Conservation (phyloP, 177 flowering plant genomes). For the Vitis hybrid region DNA sequence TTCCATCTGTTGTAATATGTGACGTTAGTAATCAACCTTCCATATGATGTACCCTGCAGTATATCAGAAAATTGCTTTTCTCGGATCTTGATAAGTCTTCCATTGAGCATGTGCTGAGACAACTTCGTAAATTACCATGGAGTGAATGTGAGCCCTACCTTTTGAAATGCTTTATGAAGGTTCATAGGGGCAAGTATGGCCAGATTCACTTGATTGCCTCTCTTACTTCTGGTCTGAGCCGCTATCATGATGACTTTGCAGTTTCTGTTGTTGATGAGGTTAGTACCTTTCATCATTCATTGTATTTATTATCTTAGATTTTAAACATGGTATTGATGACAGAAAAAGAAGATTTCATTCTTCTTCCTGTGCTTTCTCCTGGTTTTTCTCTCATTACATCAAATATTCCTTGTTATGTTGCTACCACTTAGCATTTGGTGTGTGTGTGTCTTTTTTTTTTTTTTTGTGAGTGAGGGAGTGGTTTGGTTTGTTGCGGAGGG, state of each 20-base stretch:
- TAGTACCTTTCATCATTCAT: slow-evolving; percentile 7
- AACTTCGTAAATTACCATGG: slow-evolving; percentile 97
- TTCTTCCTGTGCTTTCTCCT: no score
- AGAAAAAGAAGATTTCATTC: no score
- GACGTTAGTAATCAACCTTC: slow-evolving; percentile 1
- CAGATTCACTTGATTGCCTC: slow-evolving; percentile 97
- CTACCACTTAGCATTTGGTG: no score
- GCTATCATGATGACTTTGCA: slow-evolving; percentile 96
- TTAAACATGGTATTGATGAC: no score
- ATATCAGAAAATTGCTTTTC: slow-evolving; percentile 85
- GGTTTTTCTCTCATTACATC: no score
- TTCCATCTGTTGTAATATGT: not conserved
- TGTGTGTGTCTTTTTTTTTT: no score
- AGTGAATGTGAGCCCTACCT: slow-evolving; percentile 83
- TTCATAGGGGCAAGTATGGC: slow-evolving; percentile 92
- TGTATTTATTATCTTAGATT: not conserved
- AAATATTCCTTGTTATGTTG: no score
- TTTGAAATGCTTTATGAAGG: slow-evolving; percentile 92
- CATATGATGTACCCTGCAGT: slow-evolving; percentile 52
- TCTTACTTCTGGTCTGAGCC: slow-evolving; percentile 92
- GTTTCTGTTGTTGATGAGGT: slow-evolving; percentile 99
- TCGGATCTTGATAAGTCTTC: slow-evolving; percentile 92
- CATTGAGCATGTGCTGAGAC: slow-evolving; percentile 90
- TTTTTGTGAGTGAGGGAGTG: no score
- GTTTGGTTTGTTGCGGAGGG: no score